Evolutionary conservation across 2,329 filamentous ascomycete species (phyloP), one percentile per base, ranked within the genome.

Genomic region (Talaromyces piceae): DNA sequence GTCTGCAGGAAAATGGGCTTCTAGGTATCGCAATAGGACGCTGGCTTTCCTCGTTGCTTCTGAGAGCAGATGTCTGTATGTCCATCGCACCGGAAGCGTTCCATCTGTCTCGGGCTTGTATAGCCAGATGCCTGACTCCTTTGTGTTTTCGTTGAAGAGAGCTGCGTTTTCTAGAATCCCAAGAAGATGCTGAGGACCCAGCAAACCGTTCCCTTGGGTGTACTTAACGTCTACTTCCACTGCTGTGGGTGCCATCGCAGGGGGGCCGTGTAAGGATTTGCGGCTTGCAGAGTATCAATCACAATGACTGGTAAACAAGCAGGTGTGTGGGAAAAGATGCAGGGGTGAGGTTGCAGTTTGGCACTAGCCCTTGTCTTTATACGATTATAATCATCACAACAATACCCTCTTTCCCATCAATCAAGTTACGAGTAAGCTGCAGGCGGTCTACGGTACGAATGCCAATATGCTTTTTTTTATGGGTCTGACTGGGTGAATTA

Each of bases 31-130:
- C 8, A 49, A 12, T 26, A 44, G 30, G 31, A 37, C 16, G 12
- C 27, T 26, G 18, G 37, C 47, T 18, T 49, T 49, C 9, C 30
- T 26, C 25, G 18, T 33, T 44, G 47, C 47, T 5, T 49, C 47
- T 6, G 20, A 27, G 7, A 49, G 18, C 20, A 49, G 39, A 5
- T 43, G 18, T 12, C 18, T 23, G 7, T 49, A 49, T 22, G 47
- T 43, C 25, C 41, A 39, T 27, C 23, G 30, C 16, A 28, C 18
- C 18, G 47, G 37, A 26, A 41, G 33, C 3, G 22, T 18, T 30
- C 7, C 33, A 13, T 33, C 37, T 30, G 23, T 12, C 13, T 26
- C 37, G 13, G 37, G 47, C 16, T 49, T 44, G 39, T 49, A 49
- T n/a, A 49, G 41, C 23, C 25, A 43, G 3, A 49, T n/a, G 7